Conservation (phyloP, 2,329 filamentous ascomycete species). For the Rutstroemia sp. region DNA sequence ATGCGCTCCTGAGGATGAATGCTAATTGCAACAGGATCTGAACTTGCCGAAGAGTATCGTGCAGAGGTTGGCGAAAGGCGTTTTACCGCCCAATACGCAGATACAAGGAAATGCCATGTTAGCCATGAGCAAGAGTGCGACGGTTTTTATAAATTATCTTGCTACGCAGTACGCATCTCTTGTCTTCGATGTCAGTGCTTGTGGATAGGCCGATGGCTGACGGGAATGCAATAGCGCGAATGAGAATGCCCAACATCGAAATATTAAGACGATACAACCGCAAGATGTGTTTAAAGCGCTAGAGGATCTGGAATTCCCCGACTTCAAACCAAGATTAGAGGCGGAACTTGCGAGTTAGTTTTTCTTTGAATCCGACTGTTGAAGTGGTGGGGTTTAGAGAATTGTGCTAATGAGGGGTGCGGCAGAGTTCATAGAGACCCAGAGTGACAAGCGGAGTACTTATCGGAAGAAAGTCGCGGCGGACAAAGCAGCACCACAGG, state of each 20-base stretch:
- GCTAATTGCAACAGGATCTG: constrained; percentile 52
- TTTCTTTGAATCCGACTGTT: not conserved
- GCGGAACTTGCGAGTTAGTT: constrained; percentile 67
- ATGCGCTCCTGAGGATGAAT: not conserved
- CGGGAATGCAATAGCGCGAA: constrained; percentile 50
- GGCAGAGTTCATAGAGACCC: constrained; percentile 60
- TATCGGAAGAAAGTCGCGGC: constrained; percentile 65
- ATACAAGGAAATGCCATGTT: constrained; percentile 76
- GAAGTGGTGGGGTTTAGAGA: not conserved
- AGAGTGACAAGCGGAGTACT: constrained; percentile 66
- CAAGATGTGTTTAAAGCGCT: constrained; percentile 70
- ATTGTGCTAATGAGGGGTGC: constrained; percentile 8
- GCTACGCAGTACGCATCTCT: constrained; percentile 55
- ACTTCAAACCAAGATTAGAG: constrained; percentile 65
- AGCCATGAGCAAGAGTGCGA: constrained; percentile 74
- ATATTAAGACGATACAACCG: constrained; percentile 72
- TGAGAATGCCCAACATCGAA: constrained; percentile 56
- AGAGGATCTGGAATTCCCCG: constrained; percentile 64
- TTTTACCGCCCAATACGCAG: constrained; percentile 72
- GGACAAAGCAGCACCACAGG: constrained; percentile 40
- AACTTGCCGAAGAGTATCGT: constrained; percentile 75
- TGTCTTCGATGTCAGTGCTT: not conserved
- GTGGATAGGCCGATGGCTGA: not conserved
- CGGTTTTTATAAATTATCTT: constrained; percentile 76
- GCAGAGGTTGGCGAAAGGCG: constrained; percentile 70